Evolutionary conservation across 2,329 filamentous ascomycete species (phyloP).

Genomic region (Cladophialophora yegresii): DNA sequence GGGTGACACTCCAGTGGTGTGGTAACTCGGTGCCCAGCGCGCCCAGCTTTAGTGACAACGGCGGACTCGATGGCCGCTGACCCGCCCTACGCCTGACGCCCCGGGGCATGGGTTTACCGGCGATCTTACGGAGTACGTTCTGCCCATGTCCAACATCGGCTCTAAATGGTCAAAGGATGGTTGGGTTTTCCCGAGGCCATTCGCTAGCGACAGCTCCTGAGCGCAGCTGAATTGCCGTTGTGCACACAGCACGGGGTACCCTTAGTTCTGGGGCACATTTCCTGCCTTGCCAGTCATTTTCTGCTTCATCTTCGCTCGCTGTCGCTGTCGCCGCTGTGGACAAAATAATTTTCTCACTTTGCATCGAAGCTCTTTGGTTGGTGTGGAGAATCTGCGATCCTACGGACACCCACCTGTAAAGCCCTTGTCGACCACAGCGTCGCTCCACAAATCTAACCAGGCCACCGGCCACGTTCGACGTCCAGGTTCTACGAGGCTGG

Average conservation of each 20-base stretch:
- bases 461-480: not conserved
- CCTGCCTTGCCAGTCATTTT: not conserved
- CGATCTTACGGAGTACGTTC: not conserved
- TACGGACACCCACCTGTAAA: not conserved
- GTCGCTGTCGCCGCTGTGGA: not conserved
- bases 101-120: too few relatives aligned
- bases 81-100: too few relatives aligned
- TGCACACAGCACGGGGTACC: too few relatives aligned
- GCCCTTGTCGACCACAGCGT: not conserved
- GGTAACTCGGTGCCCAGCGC: not conserved
- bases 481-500: not conserved
- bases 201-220: not conserved
- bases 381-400: not conserved
- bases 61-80: not conserved
- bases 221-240: not conserved
- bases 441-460: not conserved
- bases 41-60: slow-evolving; percentile 2
- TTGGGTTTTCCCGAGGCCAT: not conserved
- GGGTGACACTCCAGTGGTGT: too few relatives aligned
- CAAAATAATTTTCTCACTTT: not conserved
- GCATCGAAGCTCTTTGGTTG: not conserved
- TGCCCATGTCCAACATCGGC: not conserved
- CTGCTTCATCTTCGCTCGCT: not conserved
- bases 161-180: not conserved
- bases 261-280: not conserved